These are phyloP conservation scores for Medicago truncatula DNA, from an alignment of 306 rosid species.

Conservation along the genomic window DNA sequence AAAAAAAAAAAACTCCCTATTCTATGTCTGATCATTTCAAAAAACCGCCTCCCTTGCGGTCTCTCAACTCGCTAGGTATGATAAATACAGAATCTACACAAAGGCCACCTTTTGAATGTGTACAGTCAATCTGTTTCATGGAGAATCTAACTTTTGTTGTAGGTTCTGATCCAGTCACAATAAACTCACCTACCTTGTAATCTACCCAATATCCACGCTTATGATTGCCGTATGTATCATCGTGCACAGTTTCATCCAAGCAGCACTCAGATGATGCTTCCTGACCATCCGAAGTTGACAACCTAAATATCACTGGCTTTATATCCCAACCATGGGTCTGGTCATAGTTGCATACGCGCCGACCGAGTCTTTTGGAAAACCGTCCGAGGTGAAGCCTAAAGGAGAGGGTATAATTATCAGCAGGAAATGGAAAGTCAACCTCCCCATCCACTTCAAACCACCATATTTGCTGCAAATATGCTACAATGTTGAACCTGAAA, in stretches of 20 bases:
- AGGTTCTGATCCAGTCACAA: conserved; percentile 63
- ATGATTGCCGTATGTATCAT: conserved; percentile 59
- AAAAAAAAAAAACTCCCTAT: conserved; percentile 41
- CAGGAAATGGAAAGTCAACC: conserved; percentile 79
- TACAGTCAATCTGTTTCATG: conserved; percentile 97
- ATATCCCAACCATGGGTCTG: conserved; percentile 95
- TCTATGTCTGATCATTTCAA: conserved; percentile 47
- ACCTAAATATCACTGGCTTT: conserved; percentile 76
- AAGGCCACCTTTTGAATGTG: conserved; percentile 93
- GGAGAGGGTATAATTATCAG: conserved; percentile 78
- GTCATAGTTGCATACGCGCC: conserved; percentile 77
- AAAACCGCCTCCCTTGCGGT: conserved; percentile 56
- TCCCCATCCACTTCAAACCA: conserved; percentile 94
- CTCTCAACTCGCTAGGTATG: conserved; percentile 71
- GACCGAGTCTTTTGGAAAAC: conserved; percentile 80
- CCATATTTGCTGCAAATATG: conserved; percentile 96
- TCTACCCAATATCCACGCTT: conserved; percentile 91
- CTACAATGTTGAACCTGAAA: conserved; percentile 81
- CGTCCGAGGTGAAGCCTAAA: conserved; percentile 91
- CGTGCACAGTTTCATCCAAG: conserved; percentile 64
- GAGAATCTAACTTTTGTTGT: conserved; percentile 78
- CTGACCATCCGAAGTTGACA: conserved; percentile 81
- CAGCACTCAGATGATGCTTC: conserved; percentile 65
- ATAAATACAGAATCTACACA: conserved; percentile 94
- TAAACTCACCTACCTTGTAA: conserved; percentile 96